Conservation (phyloP, 2,329 filamentous ascomycete genomes). For the Colletotrichum godetiae region DNA sequence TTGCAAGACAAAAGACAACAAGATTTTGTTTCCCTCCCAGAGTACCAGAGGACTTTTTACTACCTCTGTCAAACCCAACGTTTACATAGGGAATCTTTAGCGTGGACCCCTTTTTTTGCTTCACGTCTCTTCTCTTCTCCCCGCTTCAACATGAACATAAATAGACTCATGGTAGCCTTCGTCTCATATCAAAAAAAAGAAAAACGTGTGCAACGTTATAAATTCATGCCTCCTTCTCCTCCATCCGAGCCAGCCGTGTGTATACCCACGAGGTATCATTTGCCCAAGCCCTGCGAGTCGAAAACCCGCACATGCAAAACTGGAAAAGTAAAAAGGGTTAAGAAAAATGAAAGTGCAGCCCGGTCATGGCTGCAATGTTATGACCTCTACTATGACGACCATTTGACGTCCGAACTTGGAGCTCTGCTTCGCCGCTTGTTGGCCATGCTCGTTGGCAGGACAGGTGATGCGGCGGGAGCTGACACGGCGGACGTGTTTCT, state of each 20-base stretch:
- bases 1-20: neutral
- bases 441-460: slow-evolving; percentile 23
- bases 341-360: slow-evolving; percentile 15
- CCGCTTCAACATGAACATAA: neutral
- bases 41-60: neutral
- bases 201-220: neutral
- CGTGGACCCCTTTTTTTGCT: neutral
- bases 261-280: neutral
- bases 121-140: neutral
- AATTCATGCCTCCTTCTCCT: neutral
- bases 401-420: slow-evolving; percentile 37
- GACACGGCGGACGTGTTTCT: slow-evolving; percentile 34
- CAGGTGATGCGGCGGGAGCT: slow-evolving; percentile 31
- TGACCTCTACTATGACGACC: slow-evolving; percentile 25
- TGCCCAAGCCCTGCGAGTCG: slow-evolving; percentile 2
- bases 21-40: neutral
- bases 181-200: slow-evolving; percentile 13
- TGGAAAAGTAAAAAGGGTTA: too few species aligned
- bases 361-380: neutral
- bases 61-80: neutral
- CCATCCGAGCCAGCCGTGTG: neutral
- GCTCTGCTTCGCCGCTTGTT: slow-evolving; percentile 36
- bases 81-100: neutral
- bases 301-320: slow-evolving; percentile 20
- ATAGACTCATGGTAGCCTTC: slow-evolving; percentile 8